Evolutionary conservation across 129 eudicot species (phyloP), one percentile per base, ranked within the genome.

Genomic region (Sambucus nigra): DNA sequence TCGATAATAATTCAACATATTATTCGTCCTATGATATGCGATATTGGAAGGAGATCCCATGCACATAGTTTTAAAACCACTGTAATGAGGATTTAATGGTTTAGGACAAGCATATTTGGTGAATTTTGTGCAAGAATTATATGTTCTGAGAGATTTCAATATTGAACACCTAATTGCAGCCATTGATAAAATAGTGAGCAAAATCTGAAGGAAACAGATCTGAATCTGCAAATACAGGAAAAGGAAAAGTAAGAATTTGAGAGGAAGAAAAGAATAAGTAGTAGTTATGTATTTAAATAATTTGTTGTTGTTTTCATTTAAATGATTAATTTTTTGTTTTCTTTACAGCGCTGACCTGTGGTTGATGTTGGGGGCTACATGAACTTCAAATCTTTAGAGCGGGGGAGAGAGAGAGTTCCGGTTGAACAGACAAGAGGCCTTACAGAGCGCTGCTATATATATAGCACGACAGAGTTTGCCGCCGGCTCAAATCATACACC

Each of bases 151-250:
- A 7, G 74, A 59, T 63, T 66, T 69, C 59, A 67, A 21, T 48
- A 58, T 56, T 56, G 73, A 35, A 65, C 74, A 22, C 79, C 88
- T 82, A 59, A 72, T 57, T 57, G 69, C 76, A 39, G 75, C 74
- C 86, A 80, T 83, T 57, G 55, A 15, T 24, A 53, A 53, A 57
- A 52, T 60, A 69, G 24, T 26, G 63, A 60, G 47, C 54, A 53
- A 51, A 50, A 50, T 55, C 61, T 57, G 67, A 52, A 42, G 7
- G 19, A 42, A 3, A 13, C 48, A 12, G 42, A 35, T 35, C 42
- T 35, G 42, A 14, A 42, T 42, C 48, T 42, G 48, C 48, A n/a
- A 42, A 42, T 42, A 42, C 14, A 0, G 48, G 20, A 16, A 42
- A 18, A 42, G 16, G 20, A 16, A 42, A 15, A 35, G 42, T 35